Percentiles rank a stretch among this genome's conserved stretches.
phyloP scores from a whole-genome alignment of 1,284 basidiomycete genomes.

The Heterobasidion irregulare region DNA sequence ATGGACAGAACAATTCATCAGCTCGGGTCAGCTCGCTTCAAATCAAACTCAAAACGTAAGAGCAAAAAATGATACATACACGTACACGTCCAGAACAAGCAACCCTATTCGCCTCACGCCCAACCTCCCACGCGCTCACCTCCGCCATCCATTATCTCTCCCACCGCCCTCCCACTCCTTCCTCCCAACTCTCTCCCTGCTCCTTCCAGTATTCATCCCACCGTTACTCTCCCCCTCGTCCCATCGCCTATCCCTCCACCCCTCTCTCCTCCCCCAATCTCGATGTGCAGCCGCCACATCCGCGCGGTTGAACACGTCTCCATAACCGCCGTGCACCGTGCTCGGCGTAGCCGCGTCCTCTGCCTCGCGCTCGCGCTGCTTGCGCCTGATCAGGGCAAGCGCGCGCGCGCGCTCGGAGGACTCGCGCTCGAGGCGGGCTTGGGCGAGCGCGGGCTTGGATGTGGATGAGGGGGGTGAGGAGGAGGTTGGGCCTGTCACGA shows the following conservation, averaged over 20 bases:
- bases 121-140: too few relatives aligned
- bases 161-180: too few relatives aligned
- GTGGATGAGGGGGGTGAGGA: background rate
- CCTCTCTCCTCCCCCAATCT: conserved; percentile 10
- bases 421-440: conserved; percentile 52
- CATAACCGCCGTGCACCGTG: conserved; percentile 57
- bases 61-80: too few relatives aligned
- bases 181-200: too few relatives aligned
- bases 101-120: too few relatives aligned
- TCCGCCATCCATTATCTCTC: too few relatives aligned
- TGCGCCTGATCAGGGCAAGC: conserved; percentile 54
- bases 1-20: too few relatives aligned
- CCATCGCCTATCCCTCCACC: background rate
- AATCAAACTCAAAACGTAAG: too few relatives aligned
- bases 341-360: conserved; percentile 61
- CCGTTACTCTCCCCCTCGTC: background rate
- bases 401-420: conserved; percentile 67
- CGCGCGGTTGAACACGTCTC: conserved; percentile 60
- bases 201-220: background rate
- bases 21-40: too few relatives aligned
- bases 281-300: conserved; percentile 68
- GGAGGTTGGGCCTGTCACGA: conserved; percentile 6
- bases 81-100: too few relatives aligned
- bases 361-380: conserved; percentile 28
- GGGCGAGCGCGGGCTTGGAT: conserved; percentile 7